Evolutionary conservation across 129 eudicot species (phyloP), one percentile per base, ranked within the genome.

Genomic region (Mikania micrantha): DNA sequence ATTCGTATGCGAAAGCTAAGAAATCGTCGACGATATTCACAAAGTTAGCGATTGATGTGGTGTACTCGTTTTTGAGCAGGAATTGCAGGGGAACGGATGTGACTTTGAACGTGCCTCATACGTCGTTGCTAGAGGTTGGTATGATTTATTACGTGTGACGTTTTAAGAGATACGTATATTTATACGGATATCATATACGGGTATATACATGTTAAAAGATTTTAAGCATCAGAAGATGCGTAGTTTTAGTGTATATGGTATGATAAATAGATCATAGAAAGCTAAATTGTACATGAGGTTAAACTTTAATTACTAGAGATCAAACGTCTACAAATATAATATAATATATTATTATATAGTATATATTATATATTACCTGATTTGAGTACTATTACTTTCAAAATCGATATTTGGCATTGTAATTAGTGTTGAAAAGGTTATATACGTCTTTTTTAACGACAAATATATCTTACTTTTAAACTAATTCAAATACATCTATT

Each of bases 61-160:
- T 68, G 1, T 85, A 85, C 73, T 66, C 83, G 16, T 85, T 85
- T 52, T 66, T 85, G 50, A 73, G 87, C 69, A 77, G 80, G 74
- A 85, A 85, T 29, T 82, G 85, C 24, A 69, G 91, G 74, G 84
- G 82, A 1, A 77, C 83, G 0, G 80, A 80, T 66, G 85, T 82
- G 2, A 52, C 69, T 65, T 66, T 85, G 65, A 83, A 76, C 56
- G 77, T 85, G 69, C 91, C 91, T 45, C 87, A 82, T 36, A 74
- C 78, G 59, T 79, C 81, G 25, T 48, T 82, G 72, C 75, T 85
- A 13, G 85, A 82, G 68, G 91, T 85, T 17, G 91, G 91, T 57
- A 79, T 82, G 83, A 62, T 85, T 52, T 82, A 82, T 65, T 72
- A 79, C 15, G 82, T 85, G 29, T 85, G 72, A 73, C 15, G 73